Evolutionary conservation across 352 stramenopile species (phyloP).

Genomic region (Phytopythium sindhum): DNA sequence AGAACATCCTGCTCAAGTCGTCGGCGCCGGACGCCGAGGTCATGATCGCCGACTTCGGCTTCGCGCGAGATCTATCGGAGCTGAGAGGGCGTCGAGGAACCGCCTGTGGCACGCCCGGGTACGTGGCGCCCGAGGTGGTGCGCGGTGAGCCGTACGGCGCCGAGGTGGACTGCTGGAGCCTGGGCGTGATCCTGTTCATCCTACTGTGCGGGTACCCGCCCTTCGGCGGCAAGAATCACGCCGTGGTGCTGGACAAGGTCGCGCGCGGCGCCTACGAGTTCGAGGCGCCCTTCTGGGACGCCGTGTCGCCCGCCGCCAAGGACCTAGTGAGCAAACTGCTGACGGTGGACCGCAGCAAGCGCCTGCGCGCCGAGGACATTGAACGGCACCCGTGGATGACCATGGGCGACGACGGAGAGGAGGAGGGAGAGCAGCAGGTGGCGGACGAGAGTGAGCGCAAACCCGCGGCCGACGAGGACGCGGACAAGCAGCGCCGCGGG

Average conservation of each 20-base stretch:
- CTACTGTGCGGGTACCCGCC: conserved; percentile 91
- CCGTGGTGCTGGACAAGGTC: conserved; percentile 68
- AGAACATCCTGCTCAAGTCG: conserved; percentile 87
- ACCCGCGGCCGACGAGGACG: not conserved
- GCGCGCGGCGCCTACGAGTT: conserved; percentile 90
- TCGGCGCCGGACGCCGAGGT: conserved; percentile 65
- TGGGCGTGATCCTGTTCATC: conserved; percentile 95
- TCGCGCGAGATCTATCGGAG: conserved; percentile 56
- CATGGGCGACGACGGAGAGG: conserved; percentile 25
- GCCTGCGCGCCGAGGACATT: conserved; percentile 65
- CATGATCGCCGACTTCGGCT: conserved; percentile 90
- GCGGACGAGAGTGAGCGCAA: conserved; percentile 1
- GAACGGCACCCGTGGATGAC: conserved; percentile 84
- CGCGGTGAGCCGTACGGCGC: conserved; percentile 81
- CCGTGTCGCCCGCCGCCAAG: conserved; percentile 92
- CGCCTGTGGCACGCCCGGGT: conserved; percentile 83
- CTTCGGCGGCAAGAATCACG: conserved; percentile 75
- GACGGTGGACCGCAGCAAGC: conserved; percentile 80
- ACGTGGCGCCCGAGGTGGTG: conserved; percentile 94
- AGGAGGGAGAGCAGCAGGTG: conserved; percentile 23
- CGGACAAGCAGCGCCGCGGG: conserved; percentile 22
- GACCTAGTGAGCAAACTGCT: conserved; percentile 93
- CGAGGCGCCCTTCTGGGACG: conserved; percentile 91
- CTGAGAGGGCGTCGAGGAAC: conserved; percentile 49
- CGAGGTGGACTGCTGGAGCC: conserved; percentile 92